These are phyloP conservation scores for Tanacetum coccineum DNA, from an alignment of 129 eudicot species.

Conservation along the genomic window DNA sequence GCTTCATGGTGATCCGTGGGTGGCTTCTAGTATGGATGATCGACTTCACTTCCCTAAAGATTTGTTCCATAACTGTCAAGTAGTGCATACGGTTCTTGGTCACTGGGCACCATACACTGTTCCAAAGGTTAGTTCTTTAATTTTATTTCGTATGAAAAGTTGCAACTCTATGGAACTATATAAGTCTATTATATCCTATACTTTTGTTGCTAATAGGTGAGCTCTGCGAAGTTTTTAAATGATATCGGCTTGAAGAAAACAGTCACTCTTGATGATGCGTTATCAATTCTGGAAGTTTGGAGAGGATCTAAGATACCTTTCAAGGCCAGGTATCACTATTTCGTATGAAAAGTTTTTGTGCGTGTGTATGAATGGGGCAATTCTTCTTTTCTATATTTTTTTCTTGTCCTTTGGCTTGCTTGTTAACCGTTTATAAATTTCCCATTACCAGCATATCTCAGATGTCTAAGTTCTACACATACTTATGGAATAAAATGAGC, in stretches of 20 bases:
- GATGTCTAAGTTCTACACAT: constrained; percentile 63
- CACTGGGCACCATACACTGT: constrained; percentile 3
- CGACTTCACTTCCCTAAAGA: too few species aligned
- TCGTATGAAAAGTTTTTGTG: background rate
- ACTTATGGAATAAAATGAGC: constrained; percentile 53
- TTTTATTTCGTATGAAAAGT: too few species aligned
- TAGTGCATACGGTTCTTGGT: too few species aligned
- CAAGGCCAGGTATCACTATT: constrained; percentile 65
- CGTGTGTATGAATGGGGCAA: too few species aligned
- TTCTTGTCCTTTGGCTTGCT: too few species aligned
- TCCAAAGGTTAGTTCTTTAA: constrained; percentile 36
- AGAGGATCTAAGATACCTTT: constrained; percentile 35
- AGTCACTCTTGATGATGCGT: constrained; percentile 52
- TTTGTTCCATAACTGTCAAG: too few species aligned
- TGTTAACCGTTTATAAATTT: too few species aligned
- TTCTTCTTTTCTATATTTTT: too few species aligned
- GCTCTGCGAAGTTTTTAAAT: constrained; percentile 42
- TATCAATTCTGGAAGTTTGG: constrained; percentile 51
- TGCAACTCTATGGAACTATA: too few species aligned
- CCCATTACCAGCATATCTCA: constrained; percentile 53
- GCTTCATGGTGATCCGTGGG: too few species aligned
- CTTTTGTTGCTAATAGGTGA: constrained; percentile 41
- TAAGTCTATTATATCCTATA: too few species aligned
- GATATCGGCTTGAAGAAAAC: constrained; percentile 58
- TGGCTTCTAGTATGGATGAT: too few species aligned